Base-by-base conservation (phyloP, 2,329 filamentous ascomycete species). In the Aureobasidium sp. region DNA sequence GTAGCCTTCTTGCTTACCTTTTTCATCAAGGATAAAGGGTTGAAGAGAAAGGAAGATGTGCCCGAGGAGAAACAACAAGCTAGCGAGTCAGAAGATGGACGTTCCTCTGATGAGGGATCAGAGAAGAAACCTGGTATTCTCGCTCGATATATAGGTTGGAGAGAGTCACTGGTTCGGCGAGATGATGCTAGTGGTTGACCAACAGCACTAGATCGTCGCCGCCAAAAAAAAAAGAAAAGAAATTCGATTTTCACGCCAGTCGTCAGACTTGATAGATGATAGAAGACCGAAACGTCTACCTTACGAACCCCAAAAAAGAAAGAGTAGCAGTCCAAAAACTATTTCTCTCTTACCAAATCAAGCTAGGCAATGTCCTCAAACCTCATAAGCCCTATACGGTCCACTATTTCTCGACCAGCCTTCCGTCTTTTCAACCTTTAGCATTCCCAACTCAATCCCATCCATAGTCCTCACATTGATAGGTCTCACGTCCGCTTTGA, bases 1-100 rank as follows among this genome's bases (percentile, higher is more conserved):
- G 41, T 73, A 0, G 67, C 82, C 10, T 39, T 77, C 6, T 65
- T 74, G 1, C 49, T 49, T 21, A 79, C 76, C 56, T 8, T 76
- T 0, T 70, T 81, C 10, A 70, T 84, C 54, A 75, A 72, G 39
- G 62, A 65, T 49, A 56, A 56, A 14, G 62, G 63, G 4, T 37
- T 64, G 29, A 50, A 59, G 7, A 54, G 61, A 29, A 56, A 63
- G 41, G 61, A 64, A 45, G 48, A 53, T 16, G 27, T 22, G 16
- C 12, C 30, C 6, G 45, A 52, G 39, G 38, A 29, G 27, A 37
- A 39, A n/a, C n/a, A n/a, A n/a, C n/a, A n/a, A 7, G 27, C 37
- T 12, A 7, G 25, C 2, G 35, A 40, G 16, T 25, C 35, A 21
- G 35, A 35, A 8, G 12, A n/a, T 16, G 32, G n/a, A 19, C 29